Percentiles rank a stretch among this genome's conserved stretches.
Evolutionary conservation across 2,329 filamentous ascomycete species (phyloP).

Genomic region (Exophiala viscosa): DNA sequence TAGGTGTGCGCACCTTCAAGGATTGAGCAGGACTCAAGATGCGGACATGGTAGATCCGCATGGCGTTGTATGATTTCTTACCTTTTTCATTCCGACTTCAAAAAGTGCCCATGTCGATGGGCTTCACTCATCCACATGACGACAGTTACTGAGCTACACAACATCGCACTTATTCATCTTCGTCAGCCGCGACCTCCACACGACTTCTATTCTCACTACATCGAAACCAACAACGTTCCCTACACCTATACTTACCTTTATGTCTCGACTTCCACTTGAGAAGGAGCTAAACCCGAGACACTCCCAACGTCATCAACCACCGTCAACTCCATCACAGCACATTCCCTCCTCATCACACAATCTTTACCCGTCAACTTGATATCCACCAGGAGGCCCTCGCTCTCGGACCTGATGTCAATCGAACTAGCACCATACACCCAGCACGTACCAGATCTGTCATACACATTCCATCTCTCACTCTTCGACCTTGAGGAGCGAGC

Average conservation of each 20-base stretch:
- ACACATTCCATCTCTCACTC: neutral
- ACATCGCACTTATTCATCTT: no score
- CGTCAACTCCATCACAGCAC: neutral
- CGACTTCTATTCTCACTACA: no score
- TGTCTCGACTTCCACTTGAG: no score
- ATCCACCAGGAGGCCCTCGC: neutral
- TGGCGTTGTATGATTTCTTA: conserved; percentile 19
- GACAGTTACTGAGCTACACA: neutral
- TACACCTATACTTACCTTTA: no score
- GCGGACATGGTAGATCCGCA: conserved; percentile 18
- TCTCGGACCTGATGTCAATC: neutral
- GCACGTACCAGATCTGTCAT: neutral
- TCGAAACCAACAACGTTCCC: no score
- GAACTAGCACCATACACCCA: no score
- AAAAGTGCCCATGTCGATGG: no score
- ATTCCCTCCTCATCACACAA: neutral
- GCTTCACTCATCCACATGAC: conserved; percentile 4
- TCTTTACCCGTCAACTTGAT: neutral
- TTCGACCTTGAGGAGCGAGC: neutral
- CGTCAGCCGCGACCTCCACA: no score
- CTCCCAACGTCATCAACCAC: neutral
- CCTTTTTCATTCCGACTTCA: conserved; percentile 7
- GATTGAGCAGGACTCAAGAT: conserved; percentile 9
- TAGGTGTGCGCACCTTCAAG: conserved; percentile 11
- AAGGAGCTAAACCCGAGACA: no score